Percentiles rank a stretch among this genome's conserved stretches.
Conservation (phyloP, 768 basidiomycete genomes). For the Rhizopogon roseolus region DNA sequence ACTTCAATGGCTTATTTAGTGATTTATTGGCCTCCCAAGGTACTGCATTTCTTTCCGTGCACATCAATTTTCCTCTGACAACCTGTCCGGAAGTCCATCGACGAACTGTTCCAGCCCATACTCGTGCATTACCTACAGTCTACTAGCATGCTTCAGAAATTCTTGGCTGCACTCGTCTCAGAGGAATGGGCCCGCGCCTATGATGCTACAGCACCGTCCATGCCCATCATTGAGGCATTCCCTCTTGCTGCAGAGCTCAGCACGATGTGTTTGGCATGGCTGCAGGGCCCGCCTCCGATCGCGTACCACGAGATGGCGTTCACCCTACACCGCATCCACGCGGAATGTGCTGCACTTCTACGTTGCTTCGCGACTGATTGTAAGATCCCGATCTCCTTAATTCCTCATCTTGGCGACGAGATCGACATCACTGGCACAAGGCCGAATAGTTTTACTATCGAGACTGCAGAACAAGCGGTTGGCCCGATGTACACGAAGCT, state of each 20-base stretch:
- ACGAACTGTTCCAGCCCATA: constrained; percentile 69
- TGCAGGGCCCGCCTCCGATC: constrained; percentile 70
- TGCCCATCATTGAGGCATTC: constrained; percentile 50
- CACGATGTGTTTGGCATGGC: constrained; percentile 59
- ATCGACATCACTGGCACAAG: constrained; percentile 70
- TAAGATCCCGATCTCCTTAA: constrained; percentile 74
- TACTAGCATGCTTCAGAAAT: constrained; percentile 87
- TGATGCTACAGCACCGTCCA: constrained; percentile 28
- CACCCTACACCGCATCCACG: constrained; percentile 72
- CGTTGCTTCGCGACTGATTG: constrained; percentile 81
- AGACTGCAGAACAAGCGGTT: constrained; percentile 68
- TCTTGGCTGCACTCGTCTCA: constrained; percentile 77
- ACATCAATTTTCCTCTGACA: not conserved
- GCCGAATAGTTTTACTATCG: constrained; percentile 70
- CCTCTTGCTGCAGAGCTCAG: constrained; percentile 65
- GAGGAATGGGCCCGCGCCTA: constrained; percentile 86
- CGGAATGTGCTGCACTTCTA: constrained; percentile 77
- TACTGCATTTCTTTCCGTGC: constrained; percentile 19
- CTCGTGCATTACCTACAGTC: constrained; percentile 80
- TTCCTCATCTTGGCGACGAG: constrained; percentile 74
- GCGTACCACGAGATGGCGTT: constrained; percentile 91
- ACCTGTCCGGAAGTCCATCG: constrained; percentile 32
- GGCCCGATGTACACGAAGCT: constrained; percentile 67
- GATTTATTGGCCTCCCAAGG: constrained; percentile 60
- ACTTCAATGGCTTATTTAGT: constrained; percentile 72